Percentiles rank a stretch among this genome's conserved stretches.
Conservation (phyloP, 2,329 filamentous ascomycete species). For the Sporothrix sp. region DNA sequence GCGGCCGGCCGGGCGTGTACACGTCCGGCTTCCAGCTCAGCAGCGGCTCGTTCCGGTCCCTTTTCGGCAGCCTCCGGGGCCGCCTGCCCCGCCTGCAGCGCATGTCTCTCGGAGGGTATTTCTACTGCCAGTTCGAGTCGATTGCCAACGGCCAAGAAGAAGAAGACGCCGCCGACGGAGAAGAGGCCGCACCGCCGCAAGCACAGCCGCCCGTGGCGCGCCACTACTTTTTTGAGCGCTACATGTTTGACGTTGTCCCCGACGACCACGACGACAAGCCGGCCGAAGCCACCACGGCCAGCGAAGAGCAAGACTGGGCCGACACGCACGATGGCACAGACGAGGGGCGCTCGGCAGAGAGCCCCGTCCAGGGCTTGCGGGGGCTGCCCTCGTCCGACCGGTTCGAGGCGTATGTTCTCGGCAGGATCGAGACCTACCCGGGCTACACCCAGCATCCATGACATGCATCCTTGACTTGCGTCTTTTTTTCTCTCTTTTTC, state of each 20-base stretch:
- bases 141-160: neutral
- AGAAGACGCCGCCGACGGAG: neutral
- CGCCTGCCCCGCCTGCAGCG: slow-evolving; percentile 30
- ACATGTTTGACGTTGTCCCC: slow-evolving; percentile 33
- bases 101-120: slow-evolving; percentile 37
- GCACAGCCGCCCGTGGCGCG: neutral
- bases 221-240: slow-evolving; percentile 25
- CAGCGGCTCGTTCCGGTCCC: slow-evolving; percentile 33
- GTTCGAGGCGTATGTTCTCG: slow-evolving; percentile 33
- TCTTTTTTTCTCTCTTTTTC: neutral
- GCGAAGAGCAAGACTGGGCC: too few relatives aligned
- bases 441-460: slow-evolving; percentile 17
- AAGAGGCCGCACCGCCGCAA: neutral
- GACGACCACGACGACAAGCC: too few relatives aligned
- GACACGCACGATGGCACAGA: too few relatives aligned
- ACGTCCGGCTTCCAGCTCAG: slow-evolving; percentile 36
- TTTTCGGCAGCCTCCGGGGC: slow-evolving; percentile 32
- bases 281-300: too few relatives aligned
- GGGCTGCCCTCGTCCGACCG: slow-evolving; percentile 29
- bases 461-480: too few relatives aligned
- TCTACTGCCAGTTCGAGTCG: slow-evolving; percentile 27
- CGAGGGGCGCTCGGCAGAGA: too few relatives aligned
- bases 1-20: slow-evolving; percentile 22
- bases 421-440: slow-evolving; percentile 28
- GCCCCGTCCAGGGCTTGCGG: too few relatives aligned